phyloP scores from a whole-genome alignment of 768 basidiomycete genomes.

The Kwoniella botswanensis region DNA sequence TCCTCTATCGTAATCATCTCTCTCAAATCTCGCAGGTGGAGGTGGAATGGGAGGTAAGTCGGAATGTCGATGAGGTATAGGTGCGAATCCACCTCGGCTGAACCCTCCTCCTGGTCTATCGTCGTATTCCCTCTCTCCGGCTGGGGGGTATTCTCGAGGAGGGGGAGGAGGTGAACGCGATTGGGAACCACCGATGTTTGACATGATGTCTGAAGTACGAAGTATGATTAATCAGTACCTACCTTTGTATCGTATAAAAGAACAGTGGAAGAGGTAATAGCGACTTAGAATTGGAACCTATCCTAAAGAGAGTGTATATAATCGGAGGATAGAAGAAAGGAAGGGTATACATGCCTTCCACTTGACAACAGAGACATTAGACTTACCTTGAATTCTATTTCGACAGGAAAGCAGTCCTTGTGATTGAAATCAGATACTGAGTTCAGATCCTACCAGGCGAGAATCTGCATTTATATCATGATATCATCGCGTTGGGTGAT shows the following conservation, averaged over 20 bases:
- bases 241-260: not conserved
- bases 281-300: too few species aligned
- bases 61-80: conserved; percentile 45
- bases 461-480: not conserved
- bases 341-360: too few species aligned
- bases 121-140: conserved; percentile 25
- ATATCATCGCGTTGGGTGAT: not conserved
- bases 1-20: conserved; percentile 29
- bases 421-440: too few species aligned
- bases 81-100: conserved; percentile 45
- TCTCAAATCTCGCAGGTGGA: conserved; percentile 22
- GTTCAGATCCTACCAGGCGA: too few species aligned
- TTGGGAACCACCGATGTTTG: conserved; percentile 1
- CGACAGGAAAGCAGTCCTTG: too few species aligned
- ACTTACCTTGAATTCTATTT: too few species aligned
- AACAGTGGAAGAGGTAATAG: not conserved
- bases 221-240: not conserved
- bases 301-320: too few species aligned
- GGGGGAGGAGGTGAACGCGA: conserved; percentile 12
- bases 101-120: conserved; percentile 31
- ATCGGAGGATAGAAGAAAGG: too few species aligned
- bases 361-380: too few species aligned
- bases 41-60: conserved; percentile 29
- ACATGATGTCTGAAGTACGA: not conserved
- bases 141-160: conserved; percentile 7